Evolutionary conservation across 1,284 basidiomycete species (phyloP).

Genomic region (Tilletiopsis washingtonensis): DNA sequence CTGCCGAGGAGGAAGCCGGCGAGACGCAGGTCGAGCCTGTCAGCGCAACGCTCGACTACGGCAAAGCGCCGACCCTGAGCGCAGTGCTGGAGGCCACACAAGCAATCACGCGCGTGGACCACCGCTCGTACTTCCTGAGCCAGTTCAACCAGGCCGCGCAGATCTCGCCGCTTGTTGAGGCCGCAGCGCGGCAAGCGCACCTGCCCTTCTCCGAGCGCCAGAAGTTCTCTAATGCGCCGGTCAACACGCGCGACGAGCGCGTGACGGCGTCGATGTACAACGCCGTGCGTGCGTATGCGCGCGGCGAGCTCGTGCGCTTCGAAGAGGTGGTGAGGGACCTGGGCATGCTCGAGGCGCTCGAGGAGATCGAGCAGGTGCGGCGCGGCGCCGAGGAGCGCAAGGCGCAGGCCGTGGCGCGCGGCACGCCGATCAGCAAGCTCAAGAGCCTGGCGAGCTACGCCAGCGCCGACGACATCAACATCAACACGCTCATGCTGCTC

Average conservation of each 20-base stretch:
- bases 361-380: conserved; percentile 26
- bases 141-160: conserved; percentile 46
- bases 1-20: conserved; percentile 47
- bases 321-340: conserved; percentile 46
- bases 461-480: conserved; percentile 18
- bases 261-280: conserved; percentile 47
- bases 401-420: conserved; percentile 1
- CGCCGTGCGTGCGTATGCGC: conserved; percentile 48
- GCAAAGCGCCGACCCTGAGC: conserved; percentile 37
- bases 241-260: conserved; percentile 51
- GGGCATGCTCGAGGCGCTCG: conserved; percentile 52
- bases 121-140: conserved; percentile 51
- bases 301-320: conserved; percentile 48
- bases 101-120: conserved; percentile 54
- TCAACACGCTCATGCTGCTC: conserved; percentile 52
- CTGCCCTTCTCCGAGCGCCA: conserved; percentile 54
- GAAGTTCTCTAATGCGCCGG: conserved; percentile 51
- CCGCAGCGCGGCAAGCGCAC: conserved; percentile 37
- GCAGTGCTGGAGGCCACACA: conserved; percentile 50
- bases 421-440: conserved; percentile 7
- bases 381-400: neutral
- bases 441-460: neutral
- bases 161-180: conserved; percentile 45
- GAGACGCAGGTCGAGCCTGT: too few species aligned
- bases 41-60: conserved; percentile 15